Evolutionary conservation across 352 stramenopile genomes (phyloP).

Genomic region (Globisporangium okanoganense): DNA sequence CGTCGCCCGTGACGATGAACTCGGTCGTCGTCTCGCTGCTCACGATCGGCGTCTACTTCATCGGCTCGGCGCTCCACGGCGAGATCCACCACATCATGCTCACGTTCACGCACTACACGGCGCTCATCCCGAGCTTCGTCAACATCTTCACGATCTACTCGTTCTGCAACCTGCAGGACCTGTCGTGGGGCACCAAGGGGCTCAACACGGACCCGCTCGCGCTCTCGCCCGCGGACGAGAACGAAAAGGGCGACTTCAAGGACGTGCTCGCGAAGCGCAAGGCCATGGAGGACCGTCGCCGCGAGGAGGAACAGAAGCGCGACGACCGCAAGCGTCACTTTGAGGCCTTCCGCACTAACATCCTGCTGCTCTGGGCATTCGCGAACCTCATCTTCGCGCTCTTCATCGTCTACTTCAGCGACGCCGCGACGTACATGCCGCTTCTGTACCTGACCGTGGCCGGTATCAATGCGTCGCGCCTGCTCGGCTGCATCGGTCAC

Average conservation of each 20-base stretch:
- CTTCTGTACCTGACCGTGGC: slow-evolving; percentile 70
- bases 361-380: slow-evolving; percentile 78
- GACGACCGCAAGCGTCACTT: slow-evolving; percentile 79
- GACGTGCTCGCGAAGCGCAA: slow-evolving; percentile 77
- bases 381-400: slow-evolving; percentile 80
- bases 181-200: slow-evolving; percentile 86
- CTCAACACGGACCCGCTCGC: slow-evolving; percentile 52
- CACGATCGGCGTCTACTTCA: slow-evolving; percentile 78
- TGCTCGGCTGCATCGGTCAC: slow-evolving; percentile 67
- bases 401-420: slow-evolving; percentile 65
- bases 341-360: slow-evolving; percentile 80
- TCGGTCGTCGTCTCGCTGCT: slow-evolving; percentile 64
- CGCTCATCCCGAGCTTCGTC: slow-evolving; percentile 84
- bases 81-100: slow-evolving; percentile 84
- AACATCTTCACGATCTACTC: slow-evolving; percentile 91
- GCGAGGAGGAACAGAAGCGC: slow-evolving; percentile 42
- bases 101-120: slow-evolving; percentile 86
- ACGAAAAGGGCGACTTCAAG: slow-evolving; percentile 80
- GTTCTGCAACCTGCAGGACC: slow-evolving; percentile 86
- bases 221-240: slow-evolving; percentile 39
- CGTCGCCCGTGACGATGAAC: slow-evolving; percentile 37
- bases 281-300: slow-evolving; percentile 61
- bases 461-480: slow-evolving; percentile 57
- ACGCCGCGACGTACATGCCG: slow-evolving; percentile 53
- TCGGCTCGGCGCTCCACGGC: slow-evolving; percentile 72